phyloP scores from a whole-genome alignment of 352 stramenopile species.

The Globisporangium cylindrosporum region DNA sequence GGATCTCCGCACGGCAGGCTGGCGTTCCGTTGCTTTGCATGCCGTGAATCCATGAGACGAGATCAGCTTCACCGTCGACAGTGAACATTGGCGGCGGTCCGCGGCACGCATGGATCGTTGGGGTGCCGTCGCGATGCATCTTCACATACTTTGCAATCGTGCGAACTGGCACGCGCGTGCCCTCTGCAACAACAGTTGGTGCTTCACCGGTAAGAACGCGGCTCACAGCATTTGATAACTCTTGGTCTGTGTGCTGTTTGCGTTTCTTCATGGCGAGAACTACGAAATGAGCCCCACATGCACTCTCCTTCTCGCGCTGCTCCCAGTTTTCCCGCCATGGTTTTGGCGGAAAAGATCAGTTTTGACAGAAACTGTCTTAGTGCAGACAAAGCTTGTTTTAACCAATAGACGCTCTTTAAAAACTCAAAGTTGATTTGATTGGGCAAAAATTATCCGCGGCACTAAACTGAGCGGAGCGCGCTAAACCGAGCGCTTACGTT shows the following conservation, averaged over 20 bases:
- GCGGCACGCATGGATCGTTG: no score
- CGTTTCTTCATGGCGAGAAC: not conserved
- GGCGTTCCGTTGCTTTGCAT: no score
- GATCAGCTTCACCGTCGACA: no score
- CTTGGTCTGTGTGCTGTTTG: not conserved
- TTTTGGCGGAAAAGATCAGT: slow-evolving; percentile 3
- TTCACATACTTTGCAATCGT: no score
- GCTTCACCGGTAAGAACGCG: no score
- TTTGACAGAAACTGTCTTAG: not conserved
- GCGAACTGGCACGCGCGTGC: no score
- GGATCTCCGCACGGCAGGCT: no score
- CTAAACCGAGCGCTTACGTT: not conserved
- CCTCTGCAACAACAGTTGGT: no score
- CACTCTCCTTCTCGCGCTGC: not conserved
- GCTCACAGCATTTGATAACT: no score
- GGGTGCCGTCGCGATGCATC: no score
- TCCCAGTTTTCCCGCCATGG: not conserved
- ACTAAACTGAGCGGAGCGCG: not conserved
- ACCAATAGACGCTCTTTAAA: not conserved
- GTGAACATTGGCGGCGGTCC: no score
- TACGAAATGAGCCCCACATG: slow-evolving; percentile 3
- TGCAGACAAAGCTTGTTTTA: slow-evolving; percentile 4
- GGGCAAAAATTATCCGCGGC: not conserved
- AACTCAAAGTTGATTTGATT: not conserved
- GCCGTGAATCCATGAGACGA: no score